Base-by-base conservation (phyloP, 805 yeast species). In the Nakazawaea ishiwadae region DNA sequence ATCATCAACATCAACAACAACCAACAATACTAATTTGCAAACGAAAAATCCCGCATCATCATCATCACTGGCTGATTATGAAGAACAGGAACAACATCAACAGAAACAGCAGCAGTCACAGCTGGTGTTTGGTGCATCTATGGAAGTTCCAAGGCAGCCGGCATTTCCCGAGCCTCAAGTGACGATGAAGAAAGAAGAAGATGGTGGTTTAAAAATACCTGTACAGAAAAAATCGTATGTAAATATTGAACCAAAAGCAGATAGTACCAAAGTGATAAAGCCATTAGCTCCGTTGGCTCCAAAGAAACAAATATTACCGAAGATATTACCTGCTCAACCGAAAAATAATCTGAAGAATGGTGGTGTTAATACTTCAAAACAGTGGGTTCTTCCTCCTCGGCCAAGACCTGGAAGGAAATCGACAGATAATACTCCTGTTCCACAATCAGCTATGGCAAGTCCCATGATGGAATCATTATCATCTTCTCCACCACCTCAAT, bases 311-410 rank as follows among this genome's bases (percentile, higher is more conserved):
- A 24, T 42, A 1, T 24, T 37, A 51, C 44, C 48, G 45, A 32
- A 55, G 52, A 7, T 54, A 52, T 4, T 56, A 49, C 29, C 60
- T 52, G 37, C 53, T 31, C 31, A 27, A 17, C 35, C 30, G 20
- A 35, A 30, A 28, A 16, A 18, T 14, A 32, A 17, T 32, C 15
- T 5, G 8, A 39, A 31, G 8, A 54, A 66, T n/a, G 62, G 62
- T 27, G 66, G 62, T 27, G 66, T 58, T 30, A 52, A 58, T 16
- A 58, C 61, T 5, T 55, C 61, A 3, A 62, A 60, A 36, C 59
- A 62, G 47, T 75, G 81, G 79, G 75, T 73, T 4, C 58, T 75
- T 29, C 81, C 81, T 3, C 81, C 81, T 3, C 58, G 81, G 35
- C 79, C 81, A 4, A 71, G 70, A 44, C 75, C 74, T 0, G 73